Percentiles rank a stretch among this genome's conserved stretches.
Conservation (phyloP, 2,329 filamentous ascomycete species). For the Beauveria caledonica region DNA sequence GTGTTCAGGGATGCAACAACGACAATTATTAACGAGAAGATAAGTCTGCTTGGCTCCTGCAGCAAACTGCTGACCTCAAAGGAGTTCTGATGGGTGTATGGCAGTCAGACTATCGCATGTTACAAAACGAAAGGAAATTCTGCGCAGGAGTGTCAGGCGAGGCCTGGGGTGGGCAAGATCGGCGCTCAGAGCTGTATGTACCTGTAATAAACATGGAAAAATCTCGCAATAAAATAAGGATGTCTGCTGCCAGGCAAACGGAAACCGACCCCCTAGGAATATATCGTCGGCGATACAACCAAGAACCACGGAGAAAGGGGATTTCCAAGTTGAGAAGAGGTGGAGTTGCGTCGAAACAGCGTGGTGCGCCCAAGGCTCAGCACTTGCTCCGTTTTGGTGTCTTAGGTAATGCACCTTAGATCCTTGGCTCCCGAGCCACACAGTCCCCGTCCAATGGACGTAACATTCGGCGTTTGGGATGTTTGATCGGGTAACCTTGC, state of each 20-base stretch:
- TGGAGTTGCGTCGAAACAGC: constrained; percentile 9
- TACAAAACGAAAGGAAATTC: constrained; percentile 19
- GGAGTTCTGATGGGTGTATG: constrained; percentile 40
- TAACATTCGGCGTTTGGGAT: constrained; percentile 2
- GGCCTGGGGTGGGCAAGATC: neutral
- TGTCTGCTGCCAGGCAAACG: constrained; percentile 33
- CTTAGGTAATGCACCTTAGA: constrained; percentile 10
- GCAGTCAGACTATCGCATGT: constrained; percentile 25
- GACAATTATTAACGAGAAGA: constrained; percentile 17
- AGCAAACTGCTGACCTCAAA: constrained; percentile 79
- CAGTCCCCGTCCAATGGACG: neutral
- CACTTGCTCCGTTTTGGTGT: constrained; percentile 3
- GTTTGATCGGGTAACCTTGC: neutral
- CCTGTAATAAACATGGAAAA: constrained; percentile 20
- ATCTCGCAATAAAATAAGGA: constrained; percentile 23
- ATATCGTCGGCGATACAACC: constrained; percentile 9
- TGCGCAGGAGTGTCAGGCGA: constrained; percentile 18
- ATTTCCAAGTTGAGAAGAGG: constrained; percentile 6
- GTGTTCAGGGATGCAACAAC: constrained; percentile 16
- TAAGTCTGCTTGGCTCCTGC: constrained; percentile 51
- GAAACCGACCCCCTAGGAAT: constrained; percentile 15
- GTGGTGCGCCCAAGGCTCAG: constrained; percentile 4
- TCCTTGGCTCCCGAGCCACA: neutral
- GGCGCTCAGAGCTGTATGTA: constrained; percentile 16
- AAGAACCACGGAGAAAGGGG: constrained; percentile 5